Conservation (phyloP, 2,329 filamentous ascomycete genomes). For the Pezicula radicicola region DNA sequence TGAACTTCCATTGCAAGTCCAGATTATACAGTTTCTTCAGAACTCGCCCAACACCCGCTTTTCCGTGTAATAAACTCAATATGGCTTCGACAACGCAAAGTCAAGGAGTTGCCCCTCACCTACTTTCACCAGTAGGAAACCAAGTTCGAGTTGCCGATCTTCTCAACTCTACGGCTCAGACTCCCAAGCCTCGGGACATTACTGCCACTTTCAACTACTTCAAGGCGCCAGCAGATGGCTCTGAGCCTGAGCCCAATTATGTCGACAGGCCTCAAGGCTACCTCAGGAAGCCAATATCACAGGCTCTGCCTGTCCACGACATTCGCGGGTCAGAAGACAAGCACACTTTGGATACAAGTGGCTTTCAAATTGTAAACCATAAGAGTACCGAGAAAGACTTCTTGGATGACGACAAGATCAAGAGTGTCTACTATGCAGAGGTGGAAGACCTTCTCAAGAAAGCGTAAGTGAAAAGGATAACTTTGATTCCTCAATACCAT, state of each 20-base stretch:
- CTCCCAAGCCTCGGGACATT: conserved; percentile 9
- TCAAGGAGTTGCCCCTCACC: no score
- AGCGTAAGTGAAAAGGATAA: conserved; percentile 12
- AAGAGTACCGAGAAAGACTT: conserved; percentile 31
- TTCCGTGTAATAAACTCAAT: no score
- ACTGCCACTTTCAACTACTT: conserved; percentile 12
- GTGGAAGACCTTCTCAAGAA: conserved; percentile 32
- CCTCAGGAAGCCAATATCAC: background rate
- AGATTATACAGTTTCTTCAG: no score
- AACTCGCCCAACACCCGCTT: no score
- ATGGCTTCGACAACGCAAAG: no score
- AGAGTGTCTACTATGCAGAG: conserved; percentile 31
- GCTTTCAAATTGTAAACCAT: conserved; percentile 34
- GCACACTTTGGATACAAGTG: conserved; percentile 37
- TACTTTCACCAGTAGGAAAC: no score
- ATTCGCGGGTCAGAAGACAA: conserved; percentile 40
- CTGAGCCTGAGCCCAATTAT: conserved; percentile 12
- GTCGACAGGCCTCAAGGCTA: conserved; percentile 4
- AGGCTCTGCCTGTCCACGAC: conserved; percentile 33
- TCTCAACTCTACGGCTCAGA: background rate
- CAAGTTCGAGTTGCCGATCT: background rate
- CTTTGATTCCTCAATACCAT: background rate
- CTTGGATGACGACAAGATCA: conserved; percentile 32
- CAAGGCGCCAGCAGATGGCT: conserved; percentile 15
- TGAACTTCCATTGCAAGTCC: no score